Percentiles rank a stretch among this genome's conserved stretches.
Evolutionary conservation across 371 early-diverging fungal species (phyloP).

Genomic region (Rhizopus delemar): DNA sequence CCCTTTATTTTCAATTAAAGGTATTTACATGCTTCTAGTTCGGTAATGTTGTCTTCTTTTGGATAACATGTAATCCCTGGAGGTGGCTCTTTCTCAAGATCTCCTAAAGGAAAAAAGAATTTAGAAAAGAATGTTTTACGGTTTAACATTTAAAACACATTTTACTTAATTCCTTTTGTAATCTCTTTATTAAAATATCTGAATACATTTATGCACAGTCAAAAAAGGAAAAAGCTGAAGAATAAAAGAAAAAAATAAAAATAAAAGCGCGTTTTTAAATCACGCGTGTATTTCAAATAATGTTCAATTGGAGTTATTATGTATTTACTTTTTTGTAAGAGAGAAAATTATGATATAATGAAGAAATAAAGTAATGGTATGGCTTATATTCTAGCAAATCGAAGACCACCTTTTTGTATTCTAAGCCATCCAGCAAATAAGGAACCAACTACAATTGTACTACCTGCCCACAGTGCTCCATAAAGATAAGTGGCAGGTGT

Average conservation of each 20-base stretch:
- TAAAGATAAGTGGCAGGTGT: slow-evolving; percentile 28
- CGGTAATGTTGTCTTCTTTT: slow-evolving; percentile 40
- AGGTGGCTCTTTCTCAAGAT: slow-evolving; percentile 50
- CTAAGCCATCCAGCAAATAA: slow-evolving; percentile 33
- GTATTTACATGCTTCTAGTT: slow-evolving; percentile 47
- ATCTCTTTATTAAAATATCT: slow-evolving; percentile 17
- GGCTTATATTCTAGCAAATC: slow-evolving; percentile 18
- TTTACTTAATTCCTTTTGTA: slow-evolving; percentile 29
- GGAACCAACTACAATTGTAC: slow-evolving; percentile 28
- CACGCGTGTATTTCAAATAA: background rate
- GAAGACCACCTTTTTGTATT: slow-evolving; percentile 32
- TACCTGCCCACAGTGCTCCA: slow-evolving; percentile 36
- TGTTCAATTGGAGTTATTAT: background rate
- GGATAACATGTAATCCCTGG: slow-evolving; percentile 56
- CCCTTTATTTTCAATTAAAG: background rate
- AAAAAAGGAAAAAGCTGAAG: background rate
- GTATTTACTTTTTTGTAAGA: background rate
- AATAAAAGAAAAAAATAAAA: slow-evolving; percentile 2
- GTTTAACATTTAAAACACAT: background rate
- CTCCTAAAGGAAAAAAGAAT: slow-evolving; percentile 20
- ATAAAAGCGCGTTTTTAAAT: background rate
- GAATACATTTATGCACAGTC: slow-evolving; percentile 9
- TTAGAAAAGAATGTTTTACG: background rate
- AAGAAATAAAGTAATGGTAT: background rate
- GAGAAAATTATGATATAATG: background rate